Evolutionary conservation across 1,284 basidiomycete species (phyloP).

Genomic region (Rhodotorula sp.): DNA sequence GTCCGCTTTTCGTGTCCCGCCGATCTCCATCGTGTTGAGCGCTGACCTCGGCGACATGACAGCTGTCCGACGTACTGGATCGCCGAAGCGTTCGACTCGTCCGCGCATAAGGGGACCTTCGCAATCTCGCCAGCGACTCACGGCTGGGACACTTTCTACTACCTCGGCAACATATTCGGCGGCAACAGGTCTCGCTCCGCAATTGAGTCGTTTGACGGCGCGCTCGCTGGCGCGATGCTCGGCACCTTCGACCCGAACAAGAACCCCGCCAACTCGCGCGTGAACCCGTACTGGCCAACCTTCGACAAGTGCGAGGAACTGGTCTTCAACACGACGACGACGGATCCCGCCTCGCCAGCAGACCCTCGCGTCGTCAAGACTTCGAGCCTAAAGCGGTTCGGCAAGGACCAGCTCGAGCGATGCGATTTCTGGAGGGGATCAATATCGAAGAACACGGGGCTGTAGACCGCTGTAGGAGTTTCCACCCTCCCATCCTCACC

Average conservation of each 20-base stretch:
- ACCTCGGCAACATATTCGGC: not conserved
- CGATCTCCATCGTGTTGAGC: too few species aligned
- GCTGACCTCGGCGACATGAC: too few species aligned
- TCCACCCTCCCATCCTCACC: too few species aligned
- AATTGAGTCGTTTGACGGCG: not conserved
- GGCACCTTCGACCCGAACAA: not conserved
- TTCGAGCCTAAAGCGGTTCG: not conserved
- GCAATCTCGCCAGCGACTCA: not conserved
- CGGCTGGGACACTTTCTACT: not conserved
- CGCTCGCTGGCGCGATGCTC: not conserved
- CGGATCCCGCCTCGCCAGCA: not conserved
- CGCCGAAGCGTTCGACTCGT: not conserved
- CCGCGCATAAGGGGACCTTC: not conserved
- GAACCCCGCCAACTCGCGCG: not conserved
- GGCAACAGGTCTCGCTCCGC: not conserved
- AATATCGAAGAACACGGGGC: not conserved
- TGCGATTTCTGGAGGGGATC: conserved; percentile 2
- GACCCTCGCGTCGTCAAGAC: not conserved
- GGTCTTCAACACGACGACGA: not conserved
- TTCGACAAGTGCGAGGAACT: not conserved
- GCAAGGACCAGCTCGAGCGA: not conserved
- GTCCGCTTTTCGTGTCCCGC: too few species aligned
- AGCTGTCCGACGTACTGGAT: not conserved
- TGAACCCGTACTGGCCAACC: conserved; percentile 8
- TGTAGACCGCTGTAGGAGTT: not conserved